These are phyloP conservation scores for Aspergillaceae sp. DNA, from an alignment of 2,329 filamentous ascomycete species.

Conservation along the genomic window DNA sequence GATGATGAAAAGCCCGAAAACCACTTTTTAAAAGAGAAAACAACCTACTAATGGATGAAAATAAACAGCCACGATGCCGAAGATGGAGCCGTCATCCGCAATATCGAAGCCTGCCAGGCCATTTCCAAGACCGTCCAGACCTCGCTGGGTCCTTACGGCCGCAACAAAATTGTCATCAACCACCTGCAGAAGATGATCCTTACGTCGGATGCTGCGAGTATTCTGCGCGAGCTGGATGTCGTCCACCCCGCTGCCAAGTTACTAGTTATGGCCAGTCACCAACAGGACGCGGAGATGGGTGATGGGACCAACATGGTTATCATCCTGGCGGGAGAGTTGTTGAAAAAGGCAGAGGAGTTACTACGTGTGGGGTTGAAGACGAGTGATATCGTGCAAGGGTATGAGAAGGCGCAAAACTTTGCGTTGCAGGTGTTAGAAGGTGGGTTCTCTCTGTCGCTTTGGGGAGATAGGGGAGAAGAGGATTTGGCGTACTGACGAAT, in stretches of 20 bases:
- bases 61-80: slow-evolving; percentile 82
- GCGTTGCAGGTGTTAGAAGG: slow-evolving; percentile 75
- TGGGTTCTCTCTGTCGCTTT: slow-evolving; percentile 24
- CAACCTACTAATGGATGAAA: slow-evolving; percentile 6
- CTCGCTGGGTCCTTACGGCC: slow-evolving; percentile 90
- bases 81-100: slow-evolving; percentile 96
- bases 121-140: slow-evolving; percentile 96
- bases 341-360: slow-evolving; percentile 95
- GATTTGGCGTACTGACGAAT: not conserved
- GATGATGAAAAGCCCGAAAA: not conserved
- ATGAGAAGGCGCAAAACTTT: slow-evolving; percentile 87
- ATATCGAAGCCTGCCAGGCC: slow-evolving; percentile 95
- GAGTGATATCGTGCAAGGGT: slow-evolving; percentile 92
- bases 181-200: slow-evolving; percentile 99
- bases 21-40: not conserved
- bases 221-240: slow-evolving; percentile 93
- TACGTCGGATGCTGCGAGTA: slow-evolving; percentile 94
- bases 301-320: slow-evolving; percentile 98
- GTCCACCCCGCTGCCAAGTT: slow-evolving; percentile 97
- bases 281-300: slow-evolving; percentile 98
- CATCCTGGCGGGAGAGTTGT: slow-evolving; percentile 83
- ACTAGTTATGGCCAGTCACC: slow-evolving; percentile 96
- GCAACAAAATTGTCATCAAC: slow-evolving; percentile 99
- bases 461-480: too few relatives aligned
- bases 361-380: slow-evolving; percentile 95